Percentiles rank a stretch among this genome's conserved stretches.
Evolutionary conservation across 2,329 filamentous ascomycete species (phyloP).

Genomic region (Sarocladium kiliense): DNA sequence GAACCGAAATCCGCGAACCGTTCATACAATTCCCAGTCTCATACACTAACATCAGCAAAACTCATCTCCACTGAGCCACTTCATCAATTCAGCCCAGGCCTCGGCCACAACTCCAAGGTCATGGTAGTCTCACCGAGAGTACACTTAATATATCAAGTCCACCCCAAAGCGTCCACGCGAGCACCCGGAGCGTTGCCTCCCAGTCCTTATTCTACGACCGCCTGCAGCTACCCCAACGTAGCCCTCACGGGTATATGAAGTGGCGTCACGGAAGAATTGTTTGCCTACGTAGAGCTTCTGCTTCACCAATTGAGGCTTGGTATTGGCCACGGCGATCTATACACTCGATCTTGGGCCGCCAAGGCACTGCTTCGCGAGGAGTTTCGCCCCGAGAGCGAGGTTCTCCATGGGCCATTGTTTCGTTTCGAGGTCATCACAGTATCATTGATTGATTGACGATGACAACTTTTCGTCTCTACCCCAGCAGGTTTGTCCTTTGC

Average conservation of each 20-base stretch:
- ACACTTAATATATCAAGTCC: not conserved
- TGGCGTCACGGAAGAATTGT: conserved; percentile 1
- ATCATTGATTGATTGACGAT: not conserved
- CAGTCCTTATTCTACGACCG: not conserved
- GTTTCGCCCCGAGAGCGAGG: not conserved
- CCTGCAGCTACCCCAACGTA: not conserved
- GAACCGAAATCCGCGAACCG: not conserved
- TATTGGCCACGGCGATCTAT: not conserved
- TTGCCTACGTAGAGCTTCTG: not conserved
- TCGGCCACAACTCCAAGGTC: not conserved
- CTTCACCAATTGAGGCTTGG: conserved; percentile 3
- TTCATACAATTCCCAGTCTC: not conserved
- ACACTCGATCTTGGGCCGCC: not conserved
- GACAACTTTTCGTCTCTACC: not conserved
- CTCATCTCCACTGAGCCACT: not conserved
- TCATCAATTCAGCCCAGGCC: not conserved
- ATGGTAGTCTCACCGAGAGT: conserved; percentile 3
- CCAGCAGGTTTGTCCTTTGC: not conserved
- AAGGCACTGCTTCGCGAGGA: not conserved
- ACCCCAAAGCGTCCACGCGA: not conserved
- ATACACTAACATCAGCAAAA: not conserved
- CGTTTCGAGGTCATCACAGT: no score
- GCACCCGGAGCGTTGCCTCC: not conserved
- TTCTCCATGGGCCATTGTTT: no score
- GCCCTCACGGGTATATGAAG: not conserved